Evolutionary conservation across 2,329 filamentous ascomycete species (phyloP), one percentile per base, ranked within the genome.

Genomic region (Paraconiothyrium sp.): DNA sequence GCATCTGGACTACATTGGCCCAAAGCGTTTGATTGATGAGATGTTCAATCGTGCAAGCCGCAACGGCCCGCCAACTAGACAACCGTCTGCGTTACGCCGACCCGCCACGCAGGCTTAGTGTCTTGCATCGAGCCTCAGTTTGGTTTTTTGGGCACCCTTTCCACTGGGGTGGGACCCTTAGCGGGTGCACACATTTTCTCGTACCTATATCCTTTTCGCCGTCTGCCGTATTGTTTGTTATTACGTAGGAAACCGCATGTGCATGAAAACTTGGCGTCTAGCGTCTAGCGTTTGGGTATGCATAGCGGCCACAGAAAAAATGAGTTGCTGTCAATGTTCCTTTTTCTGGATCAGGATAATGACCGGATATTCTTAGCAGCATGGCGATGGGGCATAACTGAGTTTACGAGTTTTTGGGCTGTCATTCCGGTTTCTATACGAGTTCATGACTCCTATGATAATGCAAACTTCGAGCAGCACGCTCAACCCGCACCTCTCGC

Each of bases 21-120:
- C 89, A 14, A 88, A 84, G 71, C 83, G 84, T 43, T 80, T 90
- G 63, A 86, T 90, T 67, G 85, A 88, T 75, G 87, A 89, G 64
- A 84, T 90, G 64, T 88, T 90, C 75, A 83, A 86, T 72, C 84
- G 87, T 30, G 72, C 68, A 51, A 68, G 60, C 32, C 67, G 68
- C 37, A 62, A 55, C 37, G 68, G 63, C 34, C 52, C 59, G 52
- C 67, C 70, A 39, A 73, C 63, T 57, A 76, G 69, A 63, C 73
- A 68, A 46, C 63, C 70, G 22, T 69, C 73, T 47, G 66, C 72
- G 57, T 69, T 67, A 60, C 74, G 70, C 48, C 68, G 69, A 48
- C 67, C 64, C 43, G 66, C 67, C 22, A 57, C 58, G 49, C 62
- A 67, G 30, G 49, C 58, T 10, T 66, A 61, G 55, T 35, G 3